These are phyloP conservation scores for Guyanaporus albipodus DNA, from an alignment of 768 basidiomycete genomes.

Conservation along the genomic window DNA sequence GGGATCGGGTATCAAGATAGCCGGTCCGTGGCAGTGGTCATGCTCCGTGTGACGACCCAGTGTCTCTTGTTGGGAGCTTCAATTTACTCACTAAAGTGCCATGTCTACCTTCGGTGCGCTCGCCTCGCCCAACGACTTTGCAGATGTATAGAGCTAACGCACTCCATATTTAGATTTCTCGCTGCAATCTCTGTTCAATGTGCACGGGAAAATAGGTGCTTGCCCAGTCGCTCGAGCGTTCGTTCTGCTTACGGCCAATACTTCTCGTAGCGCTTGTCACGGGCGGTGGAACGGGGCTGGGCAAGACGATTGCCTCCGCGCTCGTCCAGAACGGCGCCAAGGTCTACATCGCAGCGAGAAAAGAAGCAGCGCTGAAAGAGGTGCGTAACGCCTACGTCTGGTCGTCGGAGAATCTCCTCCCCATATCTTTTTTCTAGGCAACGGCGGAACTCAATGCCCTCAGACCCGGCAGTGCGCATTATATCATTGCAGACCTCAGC, in stretches of 20 bases:
- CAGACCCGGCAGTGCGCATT: constrained; percentile 60
- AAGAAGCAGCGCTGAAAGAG: constrained; percentile 73
- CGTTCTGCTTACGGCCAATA: neutral
- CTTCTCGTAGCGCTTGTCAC: constrained; percentile 65
- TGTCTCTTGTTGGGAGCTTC: too few species aligned
- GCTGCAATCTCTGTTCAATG: constrained; percentile 54
- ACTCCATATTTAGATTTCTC: constrained; percentile 41
- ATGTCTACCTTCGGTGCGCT: constrained; percentile 18
- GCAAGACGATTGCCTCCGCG: constrained; percentile 78
- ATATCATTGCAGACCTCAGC: constrained; percentile 69
- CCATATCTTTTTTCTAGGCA: constrained; percentile 32
- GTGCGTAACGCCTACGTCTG: constrained; percentile 35
- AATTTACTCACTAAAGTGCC: neutral
- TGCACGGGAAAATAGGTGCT: constrained; percentile 65
- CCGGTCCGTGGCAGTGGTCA: too few species aligned
- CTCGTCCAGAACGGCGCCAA: constrained; percentile 83
- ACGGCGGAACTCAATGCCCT: constrained; percentile 56
- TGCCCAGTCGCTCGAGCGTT: constrained; percentile 7
- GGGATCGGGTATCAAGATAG: neutral
- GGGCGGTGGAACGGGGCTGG: constrained; percentile 81
- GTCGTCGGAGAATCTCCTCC: constrained; percentile 31
- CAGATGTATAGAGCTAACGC: neutral
- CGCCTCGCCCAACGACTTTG: neutral
- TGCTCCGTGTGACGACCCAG: too few species aligned
- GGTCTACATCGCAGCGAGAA: constrained; percentile 87